These are phyloP conservation scores for Pestalotiopsis sp. DNA, from an alignment of 2,329 filamentous ascomycete genomes.

Conservation along the genomic window DNA sequence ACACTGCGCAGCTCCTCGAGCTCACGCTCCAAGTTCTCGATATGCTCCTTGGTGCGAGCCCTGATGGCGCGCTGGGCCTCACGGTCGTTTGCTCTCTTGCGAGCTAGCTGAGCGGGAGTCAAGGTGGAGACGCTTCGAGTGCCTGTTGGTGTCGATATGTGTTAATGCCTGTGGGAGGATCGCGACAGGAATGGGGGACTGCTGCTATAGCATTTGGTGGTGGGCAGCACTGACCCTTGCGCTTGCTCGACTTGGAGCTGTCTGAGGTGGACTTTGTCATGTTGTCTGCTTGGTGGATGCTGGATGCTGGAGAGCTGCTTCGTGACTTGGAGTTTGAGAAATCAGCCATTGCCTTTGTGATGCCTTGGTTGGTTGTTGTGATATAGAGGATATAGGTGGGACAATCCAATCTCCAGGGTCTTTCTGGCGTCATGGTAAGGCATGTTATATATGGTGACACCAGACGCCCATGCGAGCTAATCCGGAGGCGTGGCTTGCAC, in stretches of 20 bases:
- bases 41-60: conserved; percentile 83
- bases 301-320: conserved; percentile 16
- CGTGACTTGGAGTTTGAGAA: conserved; percentile 12
- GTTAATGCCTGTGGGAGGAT: conserved; percentile 3
- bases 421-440: conserved; percentile 12
- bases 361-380: conserved; percentile 14
- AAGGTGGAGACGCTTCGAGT: conserved; percentile 83
- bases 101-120: conserved; percentile 83
- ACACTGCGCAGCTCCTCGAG: conserved; percentile 69
- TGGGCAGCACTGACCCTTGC: conserved; percentile 31
- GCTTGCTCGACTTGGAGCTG: conserved; percentile 23
- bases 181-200: background rate
- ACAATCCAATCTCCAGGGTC: conserved; percentile 3
- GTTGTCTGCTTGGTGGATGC: conserved; percentile 15
- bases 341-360: conserved; percentile 19
- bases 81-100: conserved; percentile 89
- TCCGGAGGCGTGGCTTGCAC: background rate
- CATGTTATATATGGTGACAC: conserved; percentile 10
- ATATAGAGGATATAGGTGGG: conserved; percentile 6
- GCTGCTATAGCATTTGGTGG: background rate
- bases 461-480: conserved; percentile 1
- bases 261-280: conserved; percentile 26
- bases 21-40: conserved; percentile 75
- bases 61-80: conserved; percentile 88
- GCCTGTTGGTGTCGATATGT: conserved; percentile 35